Evolutionary conservation across 805 yeast genomes (phyloP), one percentile per base, ranked within the genome.

Genomic region (Candida manassasensis): DNA sequence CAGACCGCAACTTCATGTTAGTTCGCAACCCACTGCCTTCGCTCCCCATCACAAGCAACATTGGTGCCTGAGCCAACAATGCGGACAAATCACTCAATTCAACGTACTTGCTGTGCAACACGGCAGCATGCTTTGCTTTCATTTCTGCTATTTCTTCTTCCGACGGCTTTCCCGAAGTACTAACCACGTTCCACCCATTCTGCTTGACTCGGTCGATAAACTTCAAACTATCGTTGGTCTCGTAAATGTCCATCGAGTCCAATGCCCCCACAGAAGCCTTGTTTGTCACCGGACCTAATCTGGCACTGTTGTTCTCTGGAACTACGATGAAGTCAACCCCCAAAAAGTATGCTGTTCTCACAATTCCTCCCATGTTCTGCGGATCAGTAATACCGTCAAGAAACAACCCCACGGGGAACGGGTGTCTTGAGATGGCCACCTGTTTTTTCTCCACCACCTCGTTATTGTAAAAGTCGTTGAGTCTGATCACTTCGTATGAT

Each of bases 231-330:
- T 75, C 73, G n/a, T 66, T 55, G 1, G 73, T 67, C 26, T 73
- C 67, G 52, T 67, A 82, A 3, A 88, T 67, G 4, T 79, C 77
- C 53, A 85, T 55, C 41, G 76, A 70, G 49, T 88, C 97, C 38
- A 84, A 62, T 0, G 96, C 87, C 13, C 97, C 97, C 4, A 86
- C 82, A 7, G 93, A 75, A 0, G 93, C 77, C 53, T 88, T 89
- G 17, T 80, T 73, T 2, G 87, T 89, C 0, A 74, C 81, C 0
- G 95, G 87, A 0, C 90, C 77, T 39, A 88, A 55, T 12, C 81
- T 74, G 1, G 96, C 85, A 47, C 84, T 75, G 50, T 84, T 81
- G 34, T 72, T 73, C 22, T 74, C 77, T 2, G 94, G 81, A 28
- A 81, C 59, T 1, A 82, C 77, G 4, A 86, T 62, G 49, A 85